Evolutionary conservation across 2,329 filamentous ascomycete genomes (phyloP).

Genomic region (Cordyceps pruinosa): DNA sequence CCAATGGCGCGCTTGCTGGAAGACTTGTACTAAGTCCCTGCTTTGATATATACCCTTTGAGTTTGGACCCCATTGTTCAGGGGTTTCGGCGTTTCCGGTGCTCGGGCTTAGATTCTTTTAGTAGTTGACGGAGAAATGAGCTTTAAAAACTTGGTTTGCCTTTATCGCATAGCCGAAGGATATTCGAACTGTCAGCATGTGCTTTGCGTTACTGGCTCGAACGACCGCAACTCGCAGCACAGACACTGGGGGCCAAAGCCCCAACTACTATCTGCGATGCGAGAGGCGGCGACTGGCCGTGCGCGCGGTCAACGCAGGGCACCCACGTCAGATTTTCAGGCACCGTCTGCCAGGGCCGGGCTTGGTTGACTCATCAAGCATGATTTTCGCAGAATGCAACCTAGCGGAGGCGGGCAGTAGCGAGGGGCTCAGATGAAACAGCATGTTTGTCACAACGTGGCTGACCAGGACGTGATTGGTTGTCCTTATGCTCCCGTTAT

Average conservation of each 20-base stretch:
- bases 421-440: neutral
- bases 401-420: neutral
- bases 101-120: neutral
- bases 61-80: neutral
- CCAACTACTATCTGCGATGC: no score
- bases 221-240: neutral
- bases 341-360: neutral
- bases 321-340: neutral
- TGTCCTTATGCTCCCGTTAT: neutral
- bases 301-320: neutral
- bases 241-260: neutral
- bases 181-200: neutral
- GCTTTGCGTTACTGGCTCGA: neutral
- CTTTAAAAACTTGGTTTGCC: neutral
- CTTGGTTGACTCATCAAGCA: neutral
- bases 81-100: neutral
- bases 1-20: neutral
- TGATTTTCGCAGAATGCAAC: neutral
- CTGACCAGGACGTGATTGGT: neutral
- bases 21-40: no score
- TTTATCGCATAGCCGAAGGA: neutral
- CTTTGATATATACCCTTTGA: neutral
- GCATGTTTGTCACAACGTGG: neutral
- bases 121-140: neutral
- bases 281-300: neutral